Base-by-base conservation (phyloP, 768 basidiomycete genomes). In the Pleurotus tuber-regium region DNA sequence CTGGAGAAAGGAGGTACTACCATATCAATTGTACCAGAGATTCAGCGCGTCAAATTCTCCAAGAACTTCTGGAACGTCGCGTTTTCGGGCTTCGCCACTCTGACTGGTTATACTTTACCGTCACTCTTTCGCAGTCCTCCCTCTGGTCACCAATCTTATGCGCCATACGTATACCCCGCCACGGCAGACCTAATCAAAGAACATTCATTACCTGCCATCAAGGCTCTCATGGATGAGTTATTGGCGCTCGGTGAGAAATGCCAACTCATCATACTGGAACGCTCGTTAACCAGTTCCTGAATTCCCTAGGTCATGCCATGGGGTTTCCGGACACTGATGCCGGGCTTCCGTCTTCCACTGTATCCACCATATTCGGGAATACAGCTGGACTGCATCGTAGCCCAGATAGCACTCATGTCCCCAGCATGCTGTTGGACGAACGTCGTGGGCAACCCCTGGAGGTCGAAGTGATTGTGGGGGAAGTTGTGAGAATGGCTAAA, bases 1-100 rank as follows among this genome's bases (percentile, higher is more conserved):
- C 63, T 86, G 3, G 60, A 66, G 44, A 59, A 62, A 7, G 82
- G 82, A 16, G 83, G 82, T 4, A 75, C 70, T 31, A 69, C 71
- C 0, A 62, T 76, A 16, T 70, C 57, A 0, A 69, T 82, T 48
- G 76, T 75, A 10, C 70, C 79, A 14, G 81, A 86, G 55, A 80
- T 86, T n/a, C 84, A 84, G 59, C 72, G 82, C 11, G 62, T 70
- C 55, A 86, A 84, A 60, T 87, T 78, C 54, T 56, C 66, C 2
- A 87, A 87, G 68, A 84, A 84, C 57, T 73, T 84, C 41, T 84
- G 79, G 84, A 86, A 84, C 57, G 68, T 81, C 41, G 70, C 71
- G 1, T 78, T 85, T 56, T 76, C 81, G 1, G 74, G 78, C 6
- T 66, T 77, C 48, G 60, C 81, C 0, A 78, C 82, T 0, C 70